These are phyloP conservation scores for Pseudogymnoascus destructans DNA, from an alignment of 2,329 filamentous ascomycete genomes.

Conservation along the genomic window DNA sequence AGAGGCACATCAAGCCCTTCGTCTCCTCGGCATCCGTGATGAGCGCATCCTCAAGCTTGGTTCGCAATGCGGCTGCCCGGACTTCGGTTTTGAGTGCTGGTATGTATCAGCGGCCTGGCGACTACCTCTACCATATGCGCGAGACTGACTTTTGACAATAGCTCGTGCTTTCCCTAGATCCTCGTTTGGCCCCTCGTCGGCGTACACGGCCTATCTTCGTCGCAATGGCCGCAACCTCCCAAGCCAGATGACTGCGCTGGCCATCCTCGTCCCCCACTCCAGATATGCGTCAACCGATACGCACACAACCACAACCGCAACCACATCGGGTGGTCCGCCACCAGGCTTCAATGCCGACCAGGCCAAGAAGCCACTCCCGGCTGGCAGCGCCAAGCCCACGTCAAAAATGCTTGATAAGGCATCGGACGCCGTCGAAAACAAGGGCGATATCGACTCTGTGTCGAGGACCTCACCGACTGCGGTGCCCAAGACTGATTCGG, in stretches of 20 bases:
- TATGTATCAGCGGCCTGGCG: constrained; percentile 16
- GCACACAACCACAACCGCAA: constrained; percentile 25
- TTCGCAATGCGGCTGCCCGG: constrained; percentile 26
- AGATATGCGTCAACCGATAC: constrained; percentile 47
- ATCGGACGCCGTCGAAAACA: constrained; percentile 17
- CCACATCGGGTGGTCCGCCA: constrained; percentile 43
- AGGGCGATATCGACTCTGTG: constrained; percentile 19
- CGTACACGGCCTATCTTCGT: constrained; percentile 24
- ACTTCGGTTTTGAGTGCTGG: constrained; percentile 22
- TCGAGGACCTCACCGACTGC: constrained; percentile 20
- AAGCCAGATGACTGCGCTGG: constrained; percentile 34
- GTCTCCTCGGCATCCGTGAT: constrained; percentile 16
- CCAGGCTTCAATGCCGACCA: constrained; percentile 59
- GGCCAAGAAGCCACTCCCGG: constrained; percentile 50
- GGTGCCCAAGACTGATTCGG: constrained; percentile 24
- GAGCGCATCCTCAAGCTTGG: constrained; percentile 27
- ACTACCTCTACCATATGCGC: neutral
- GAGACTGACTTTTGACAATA: constrained; percentile 11
- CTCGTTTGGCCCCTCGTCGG: constrained; percentile 20
- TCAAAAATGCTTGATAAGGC: constrained; percentile 21
- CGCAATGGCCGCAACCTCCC: constrained; percentile 25
- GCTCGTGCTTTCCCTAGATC: constrained; percentile 23
- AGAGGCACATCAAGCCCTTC: neutral
- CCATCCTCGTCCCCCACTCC: constrained; percentile 40
- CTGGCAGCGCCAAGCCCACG: constrained; percentile 24